A percentile compares a stretch with the other conserved stretches of the same genome.
Evolutionary conservation across 345 rosid species (phyloP).

Genomic region (Kandelia obovata): DNA sequence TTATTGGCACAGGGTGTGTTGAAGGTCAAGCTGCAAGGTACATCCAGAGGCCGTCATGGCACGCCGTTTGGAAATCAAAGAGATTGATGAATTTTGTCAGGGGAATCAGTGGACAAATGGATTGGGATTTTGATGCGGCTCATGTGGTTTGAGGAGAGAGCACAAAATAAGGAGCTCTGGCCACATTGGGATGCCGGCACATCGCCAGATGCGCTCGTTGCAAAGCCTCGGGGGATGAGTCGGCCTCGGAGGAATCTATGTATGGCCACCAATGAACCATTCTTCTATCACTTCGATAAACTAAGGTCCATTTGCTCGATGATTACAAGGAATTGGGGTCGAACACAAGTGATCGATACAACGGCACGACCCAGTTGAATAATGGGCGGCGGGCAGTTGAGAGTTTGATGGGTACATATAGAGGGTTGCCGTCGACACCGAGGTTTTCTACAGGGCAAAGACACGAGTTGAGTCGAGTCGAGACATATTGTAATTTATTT

Average conservation of each 20-base stretch:
- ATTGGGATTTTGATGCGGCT: constrained; percentile 89
- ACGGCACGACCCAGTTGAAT: constrained; percentile 60
- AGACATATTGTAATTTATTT: constrained; percentile 62
- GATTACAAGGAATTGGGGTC: constrained; percentile 81
- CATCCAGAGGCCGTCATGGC: constrained; percentile 85
- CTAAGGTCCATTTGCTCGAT: constrained; percentile 77
- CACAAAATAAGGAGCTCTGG: constrained; percentile 74
- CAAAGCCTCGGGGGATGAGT: constrained; percentile 54
- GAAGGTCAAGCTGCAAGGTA: constrained; percentile 77
- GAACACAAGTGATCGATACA: constrained; percentile 78
- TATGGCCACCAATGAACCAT: constrained; percentile 77
- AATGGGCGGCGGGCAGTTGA: constrained; percentile 60
- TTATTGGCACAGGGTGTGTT: constrained; percentile 85
- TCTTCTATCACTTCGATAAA: constrained; percentile 79
- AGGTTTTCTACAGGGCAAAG: constrained; percentile 71
- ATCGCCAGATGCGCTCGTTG: constrained; percentile 64
- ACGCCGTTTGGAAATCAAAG: constrained; percentile 87
- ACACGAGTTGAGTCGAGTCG: constrained; percentile 45
- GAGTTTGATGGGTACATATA: constrained; percentile 83
- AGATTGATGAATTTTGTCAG: constrained; percentile 86
- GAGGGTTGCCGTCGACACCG: constrained; percentile 95
- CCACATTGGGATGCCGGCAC: constrained; percentile 82
- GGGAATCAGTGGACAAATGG: constrained; percentile 77
- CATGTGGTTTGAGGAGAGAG: constrained; percentile 93
- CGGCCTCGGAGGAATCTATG: constrained; percentile 77